Base-by-base conservation (phyloP, 805 yeast species). In the Cyberlindnera mycetangii region DNA sequence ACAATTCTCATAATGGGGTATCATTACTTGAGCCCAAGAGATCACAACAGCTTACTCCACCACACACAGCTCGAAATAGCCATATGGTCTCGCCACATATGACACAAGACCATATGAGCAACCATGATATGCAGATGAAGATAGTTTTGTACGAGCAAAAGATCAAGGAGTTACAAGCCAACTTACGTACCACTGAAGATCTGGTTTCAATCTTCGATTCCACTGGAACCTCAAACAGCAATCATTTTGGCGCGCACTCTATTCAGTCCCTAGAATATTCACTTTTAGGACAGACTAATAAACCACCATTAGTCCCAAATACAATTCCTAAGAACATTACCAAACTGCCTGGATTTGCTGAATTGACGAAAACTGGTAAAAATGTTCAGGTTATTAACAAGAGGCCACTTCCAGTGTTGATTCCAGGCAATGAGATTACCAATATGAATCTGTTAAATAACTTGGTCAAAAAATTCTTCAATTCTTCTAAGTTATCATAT, bases 161-260 rank as follows among this genome's bases (percentile, higher is more conserved):
- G 12, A 44, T 57, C n/a, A 24, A 22, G 18, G 59, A 54, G 14
- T 27, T 56, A n/a, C 59, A 58, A 41, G 28, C 39, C 14, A 53
- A 47, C 18, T 24, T 58, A 14, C 47, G 39, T 4, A 31, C 36
- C 1, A 49, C 53, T 3, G 52, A 54, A 16, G 61, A 54, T 17
- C 25, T 56, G 32, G 45, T 58, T 5, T 58, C 61, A 1, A 55
- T 55, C 9, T 54, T 58, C 41, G 59, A 58, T 33, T 49, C 58
- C 0, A 41, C 41, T 20, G 56, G 52, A 2, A 31, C 22, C 4
- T 37, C 50, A 2, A 25, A 18, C 12, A 22, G 21, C 2, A 47
- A 45, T 14, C 47, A 48, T 32, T 52, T 45, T 30, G 56, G 54
- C 17, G 40, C 40, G 0, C 38, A 48, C 22, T 48, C 54, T 12